phyloP scores from a whole-genome alignment of 139 green algal species.

The Raphidocelis subcapitata region DNA sequence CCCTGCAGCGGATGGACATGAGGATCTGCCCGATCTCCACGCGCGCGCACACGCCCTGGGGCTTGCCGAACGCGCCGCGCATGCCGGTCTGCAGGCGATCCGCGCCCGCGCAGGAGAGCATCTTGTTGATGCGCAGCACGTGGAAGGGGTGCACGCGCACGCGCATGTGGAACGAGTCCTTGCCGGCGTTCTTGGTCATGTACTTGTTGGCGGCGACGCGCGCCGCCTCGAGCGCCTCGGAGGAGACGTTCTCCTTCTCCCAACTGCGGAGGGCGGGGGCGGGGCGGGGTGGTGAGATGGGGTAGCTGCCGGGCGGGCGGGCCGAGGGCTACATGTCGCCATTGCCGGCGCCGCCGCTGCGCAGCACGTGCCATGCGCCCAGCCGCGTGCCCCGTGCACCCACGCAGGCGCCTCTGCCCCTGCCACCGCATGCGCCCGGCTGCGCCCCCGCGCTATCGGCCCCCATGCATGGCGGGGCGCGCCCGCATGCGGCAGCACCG shows the following conservation, averaged over 20 bases:
- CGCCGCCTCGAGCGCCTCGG: constrained; percentile 93
- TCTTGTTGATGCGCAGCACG: constrained; percentile 99
- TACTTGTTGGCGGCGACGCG: constrained; percentile 99
- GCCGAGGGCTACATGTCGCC: too few relatives aligned
- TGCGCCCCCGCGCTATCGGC: too few relatives aligned
- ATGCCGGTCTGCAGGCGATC: constrained; percentile 99
- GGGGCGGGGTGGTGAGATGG: too few relatives aligned
- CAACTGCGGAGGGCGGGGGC: constrained; percentile 41
- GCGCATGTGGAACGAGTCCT: constrained; percentile 98
- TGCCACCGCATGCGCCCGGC: too few relatives aligned
- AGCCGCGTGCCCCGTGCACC: too few relatives aligned
- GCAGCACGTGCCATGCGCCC: too few relatives aligned
- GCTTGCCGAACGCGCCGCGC: constrained; percentile 98
- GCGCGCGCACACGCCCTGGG: constrained; percentile 85
- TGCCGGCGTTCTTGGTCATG: constrained; percentile 97
- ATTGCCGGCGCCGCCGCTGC: too few relatives aligned
- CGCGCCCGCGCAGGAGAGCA: constrained; percentile 99
- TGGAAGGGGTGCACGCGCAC: constrained; percentile 99
- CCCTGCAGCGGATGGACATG: constrained; percentile 95
- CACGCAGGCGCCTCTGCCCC: too few relatives aligned
- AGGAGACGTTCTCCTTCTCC: constrained; percentile 87
- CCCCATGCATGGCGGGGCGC: too few relatives aligned
- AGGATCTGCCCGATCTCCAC: constrained; percentile 98
- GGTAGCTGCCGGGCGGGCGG: too few relatives aligned
- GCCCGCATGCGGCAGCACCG: too few relatives aligned